Conservation (phyloP, 331 rosid species). For the Dryas integrifolia region DNA sequence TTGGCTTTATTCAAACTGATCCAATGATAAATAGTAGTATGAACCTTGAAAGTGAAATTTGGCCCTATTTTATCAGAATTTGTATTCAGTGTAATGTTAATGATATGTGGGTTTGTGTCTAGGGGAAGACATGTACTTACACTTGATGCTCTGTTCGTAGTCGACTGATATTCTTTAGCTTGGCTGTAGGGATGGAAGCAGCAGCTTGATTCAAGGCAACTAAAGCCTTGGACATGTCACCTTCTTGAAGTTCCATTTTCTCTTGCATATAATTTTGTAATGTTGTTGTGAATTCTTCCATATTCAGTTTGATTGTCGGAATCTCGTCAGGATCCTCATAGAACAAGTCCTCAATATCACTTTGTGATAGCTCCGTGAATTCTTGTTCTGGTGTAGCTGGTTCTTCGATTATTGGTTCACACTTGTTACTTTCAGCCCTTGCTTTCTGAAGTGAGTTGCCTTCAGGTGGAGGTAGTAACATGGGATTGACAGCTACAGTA, state of each 20-base stretch:
- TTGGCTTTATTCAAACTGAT: neutral
- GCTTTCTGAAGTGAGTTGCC: conserved; percentile 32
- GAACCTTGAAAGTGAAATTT: neutral
- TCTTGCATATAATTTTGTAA: conserved; percentile 49
- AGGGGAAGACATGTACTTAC: conserved; percentile 47
- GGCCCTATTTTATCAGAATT: neutral
- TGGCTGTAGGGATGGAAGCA: conserved; percentile 65
- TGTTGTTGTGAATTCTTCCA: conserved; percentile 36
- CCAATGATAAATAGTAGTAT: no score
- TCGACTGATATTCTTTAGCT: conserved; percentile 75
- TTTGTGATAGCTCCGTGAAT: conserved; percentile 42
- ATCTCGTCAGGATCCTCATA: conserved; percentile 69
- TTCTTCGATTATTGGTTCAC: conserved; percentile 90
- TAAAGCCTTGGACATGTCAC: conserved; percentile 75
- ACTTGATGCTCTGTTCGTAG: conserved; percentile 95
- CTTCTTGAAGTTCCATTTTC: conserved; percentile 48
- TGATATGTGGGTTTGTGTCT: neutral
- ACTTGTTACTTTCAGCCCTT: conserved; percentile 27
- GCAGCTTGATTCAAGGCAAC: conserved; percentile 60
- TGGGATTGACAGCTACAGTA: conserved; percentile 30
- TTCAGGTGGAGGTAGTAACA: conserved; percentile 51
- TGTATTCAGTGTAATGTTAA: neutral
- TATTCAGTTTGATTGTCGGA: conserved; percentile 48
- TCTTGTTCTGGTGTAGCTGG: conserved; percentile 82
- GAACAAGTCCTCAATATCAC: conserved; percentile 71